Evolutionary conservation across 306 rosid species (phyloP), one percentile per base, ranked within the genome.

Genomic region (Luffa aegyptiaca): DNA sequence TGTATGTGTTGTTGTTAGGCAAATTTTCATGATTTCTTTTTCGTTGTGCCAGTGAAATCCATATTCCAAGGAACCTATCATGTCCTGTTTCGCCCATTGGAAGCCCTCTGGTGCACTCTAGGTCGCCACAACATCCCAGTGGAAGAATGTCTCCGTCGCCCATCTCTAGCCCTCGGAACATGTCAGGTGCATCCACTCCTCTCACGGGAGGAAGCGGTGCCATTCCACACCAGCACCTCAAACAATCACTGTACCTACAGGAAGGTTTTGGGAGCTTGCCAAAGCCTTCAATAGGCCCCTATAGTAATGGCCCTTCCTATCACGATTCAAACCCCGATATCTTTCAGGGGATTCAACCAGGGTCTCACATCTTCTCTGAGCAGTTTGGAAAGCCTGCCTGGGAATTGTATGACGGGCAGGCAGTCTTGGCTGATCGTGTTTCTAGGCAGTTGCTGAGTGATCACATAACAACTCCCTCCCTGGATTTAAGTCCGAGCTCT

Each of bases 381-480:
- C 91, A 80, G 80, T 61, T 86, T 31, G 84, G 85, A 72, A 82
- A 81, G 76, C 83, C 83, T 72, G 72, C 59, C 39, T 86, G 84
- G 33, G 87, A 79, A 79, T 61, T 84, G 69, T 80, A 81, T 44
- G 91, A 84, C 56, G 85, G 55, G 55, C 88, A 83, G 82, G 79
- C 87, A 2, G 75, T 65, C 80, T 85, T 89, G 79, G 84, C 90
- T 69, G 90, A 90, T 73, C 82, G 89, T 46, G 87, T 89, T 12
- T 84, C 97, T 46, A 87, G 87, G 72, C 95, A 86, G 86, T 82
- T 79, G 77, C 53, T 83, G 79, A 91, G 83, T 84, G 96, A 88
- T 76, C 86, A 80, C 81, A 69, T 76, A 33, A 86, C 82, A 83
- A 76, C 84, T 37, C 80, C 88, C 20, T 83, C 87, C 33, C 26